phyloP scores from a whole-genome alignment of 1,284 basidiomycete genomes.

The Mycosarcoma mackinlayi region DNA sequence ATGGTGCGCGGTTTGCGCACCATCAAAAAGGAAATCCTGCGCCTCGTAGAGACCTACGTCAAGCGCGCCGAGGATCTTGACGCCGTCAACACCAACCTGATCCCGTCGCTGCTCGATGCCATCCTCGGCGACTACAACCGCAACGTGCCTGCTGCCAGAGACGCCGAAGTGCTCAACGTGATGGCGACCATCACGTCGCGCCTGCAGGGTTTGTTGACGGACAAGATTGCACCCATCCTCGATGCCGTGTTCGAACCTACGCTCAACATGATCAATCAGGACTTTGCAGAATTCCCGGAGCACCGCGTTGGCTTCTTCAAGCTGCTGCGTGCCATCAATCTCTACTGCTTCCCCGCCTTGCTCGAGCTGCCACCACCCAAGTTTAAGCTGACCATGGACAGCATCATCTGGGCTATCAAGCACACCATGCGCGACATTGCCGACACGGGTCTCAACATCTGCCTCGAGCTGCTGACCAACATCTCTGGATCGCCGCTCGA shows the following conservation, averaged over 20 bases:
- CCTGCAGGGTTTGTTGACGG: slow-evolving; percentile 74
- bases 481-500: slow-evolving; percentile 83
- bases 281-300: slow-evolving; percentile 97
- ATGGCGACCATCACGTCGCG: slow-evolving; percentile 90
- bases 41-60: slow-evolving; percentile 95
- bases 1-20: slow-evolving; percentile 94
- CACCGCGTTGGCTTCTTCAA: slow-evolving; percentile 98
- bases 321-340: slow-evolving; percentile 89
- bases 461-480: slow-evolving; percentile 94
- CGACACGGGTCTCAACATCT: slow-evolving; percentile 84
- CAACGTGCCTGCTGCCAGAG: slow-evolving; percentile 91
- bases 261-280: slow-evolving; percentile 98
- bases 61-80: slow-evolving; percentile 96
- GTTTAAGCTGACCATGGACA: slow-evolving; percentile 99
- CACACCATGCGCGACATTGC: slow-evolving; percentile 99
- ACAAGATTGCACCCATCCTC: slow-evolving; percentile 94
- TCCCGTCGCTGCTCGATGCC: slow-evolving; percentile 94
- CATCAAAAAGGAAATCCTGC: slow-evolving; percentile 98
- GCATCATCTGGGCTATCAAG: slow-evolving; percentile 99
- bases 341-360: slow-evolving; percentile 95
- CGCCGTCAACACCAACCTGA: slow-evolving; percentile 87
- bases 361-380: slow-evolving; percentile 87
- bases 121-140: slow-evolving; percentile 96
- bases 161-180: slow-evolving; percentile 97
- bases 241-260: slow-evolving; percentile 99